Evolutionary conservation across 176 grass and related monocot genomes (phyloP).

Genomic region (Carex cristatella): DNA sequence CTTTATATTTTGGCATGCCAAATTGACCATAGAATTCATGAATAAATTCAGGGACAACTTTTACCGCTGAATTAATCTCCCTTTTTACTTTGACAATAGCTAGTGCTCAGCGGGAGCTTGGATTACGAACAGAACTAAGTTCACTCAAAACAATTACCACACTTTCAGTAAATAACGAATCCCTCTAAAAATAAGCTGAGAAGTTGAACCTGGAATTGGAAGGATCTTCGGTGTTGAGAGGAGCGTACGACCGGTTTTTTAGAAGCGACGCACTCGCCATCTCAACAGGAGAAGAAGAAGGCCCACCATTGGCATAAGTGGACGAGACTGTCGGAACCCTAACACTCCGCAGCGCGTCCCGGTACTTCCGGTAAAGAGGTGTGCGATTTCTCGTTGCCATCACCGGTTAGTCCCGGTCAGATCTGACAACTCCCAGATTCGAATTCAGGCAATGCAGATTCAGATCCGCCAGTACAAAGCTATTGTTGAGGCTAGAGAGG

Average conservation of each 20-base stretch:
- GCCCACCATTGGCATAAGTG: not conserved
- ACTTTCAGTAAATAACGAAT: not conserved
- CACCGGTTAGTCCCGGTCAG: not conserved
- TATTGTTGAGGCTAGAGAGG: not conserved
- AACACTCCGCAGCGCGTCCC: conserved; percentile 33
- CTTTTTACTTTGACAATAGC: not conserved
- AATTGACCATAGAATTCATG: not conserved
- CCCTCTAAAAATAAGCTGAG: not conserved
- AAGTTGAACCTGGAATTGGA: conserved; percentile 35
- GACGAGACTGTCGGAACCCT: conserved; percentile 23
- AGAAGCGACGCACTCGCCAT: conserved; percentile 42
- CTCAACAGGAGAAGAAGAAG: conserved; percentile 33
- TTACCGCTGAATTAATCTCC: not conserved
- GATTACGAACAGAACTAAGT: not conserved
- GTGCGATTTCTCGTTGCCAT: conserved; percentile 47
- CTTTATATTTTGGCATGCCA: not conserved
- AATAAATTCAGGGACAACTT: not conserved
- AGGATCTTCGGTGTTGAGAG: conserved; percentile 36
- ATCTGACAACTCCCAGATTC: not conserved
- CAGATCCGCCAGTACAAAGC: conserved; percentile 10
- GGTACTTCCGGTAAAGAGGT: conserved; percentile 34
- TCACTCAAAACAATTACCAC: not conserved
- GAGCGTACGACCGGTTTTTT: conserved; percentile 28
- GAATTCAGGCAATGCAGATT: conserved; percentile 15
- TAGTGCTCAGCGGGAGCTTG: not conserved